Evolutionary conservation across 1,284 basidiomycete species (phyloP), one percentile per base, ranked within the genome.

Genomic region (Boletellus deceptivus): DNA sequence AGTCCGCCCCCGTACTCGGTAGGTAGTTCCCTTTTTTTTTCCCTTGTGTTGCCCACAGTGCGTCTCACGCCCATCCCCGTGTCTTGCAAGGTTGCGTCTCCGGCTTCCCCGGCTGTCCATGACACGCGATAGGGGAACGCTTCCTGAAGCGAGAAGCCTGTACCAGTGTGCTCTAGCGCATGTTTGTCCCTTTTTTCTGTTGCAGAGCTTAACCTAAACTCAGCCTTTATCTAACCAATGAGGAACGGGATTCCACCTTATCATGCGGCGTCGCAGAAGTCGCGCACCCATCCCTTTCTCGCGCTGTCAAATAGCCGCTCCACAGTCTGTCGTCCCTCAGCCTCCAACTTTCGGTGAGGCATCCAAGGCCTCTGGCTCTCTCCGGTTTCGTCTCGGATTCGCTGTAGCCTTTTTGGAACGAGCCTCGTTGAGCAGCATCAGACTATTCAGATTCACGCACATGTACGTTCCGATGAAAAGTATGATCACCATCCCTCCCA

Each of bases 1-100:
- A 61, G 56, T 49, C 60, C 60, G 29, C 51, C 64, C 2, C 53
- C 59, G 3, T 64, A 64, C 36, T 54, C 43, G 13, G 63, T 65
- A 43, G 60, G 61, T 11, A 18, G 1, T 25, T 20, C 20, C 16
- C 4, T 27, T n/a, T 25, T 18, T 25, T 36, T 47, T 43, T 27
- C 11, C 35, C 18, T n/a, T 24, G 8, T n/a, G 17, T 22, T 20
- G 11, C 29, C 46, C 35, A n/a, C 18, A 20, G 10, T 13, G n/a
- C 14, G 10, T 46, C 35, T 42, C 45, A 45, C 36, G 29, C n/a
- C 25, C 27, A 25, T 17, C 10, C 5, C 17, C 24, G 36, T 27
- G 4, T 18, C 6, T 49, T 33, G 25, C 14, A 40, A 68, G 61
- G 45, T 47, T 24, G 13, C 40, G 20, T 49, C 53, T 38, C 18